These are phyloP conservation scores for Russula foetens DNA, from an alignment of 768 basidiomycete genomes.

Conservation along the genomic window DNA sequence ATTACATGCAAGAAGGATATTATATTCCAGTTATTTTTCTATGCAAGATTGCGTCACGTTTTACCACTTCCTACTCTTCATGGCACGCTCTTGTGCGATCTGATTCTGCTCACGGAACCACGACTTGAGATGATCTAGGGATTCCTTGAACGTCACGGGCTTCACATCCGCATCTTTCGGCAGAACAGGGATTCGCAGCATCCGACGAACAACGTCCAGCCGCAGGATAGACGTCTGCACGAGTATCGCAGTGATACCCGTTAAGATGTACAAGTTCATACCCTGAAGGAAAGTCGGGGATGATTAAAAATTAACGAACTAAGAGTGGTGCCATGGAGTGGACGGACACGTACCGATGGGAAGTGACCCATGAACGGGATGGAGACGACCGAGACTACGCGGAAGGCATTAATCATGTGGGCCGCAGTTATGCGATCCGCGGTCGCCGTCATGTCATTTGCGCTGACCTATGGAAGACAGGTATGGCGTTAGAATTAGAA, in stretches of 20 bases:
- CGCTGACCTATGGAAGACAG: constrained; percentile 41
- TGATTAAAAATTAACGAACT: not conserved
- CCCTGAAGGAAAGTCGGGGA: constrained; percentile 32
- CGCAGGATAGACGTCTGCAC: constrained; percentile 43
- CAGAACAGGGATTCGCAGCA: constrained; percentile 29
- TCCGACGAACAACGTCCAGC: constrained; percentile 32
- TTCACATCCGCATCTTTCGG: constrained; percentile 1
- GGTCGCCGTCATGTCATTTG: constrained; percentile 35
- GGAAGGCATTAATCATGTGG: constrained; percentile 20
- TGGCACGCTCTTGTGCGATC: constrained; percentile 7
- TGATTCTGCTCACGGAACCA: constrained; percentile 15
- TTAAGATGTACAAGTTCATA: constrained; percentile 48
- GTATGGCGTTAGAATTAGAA: not conserved
- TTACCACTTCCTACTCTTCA: constrained; percentile 12
- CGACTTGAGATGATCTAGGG: constrained; percentile 15
- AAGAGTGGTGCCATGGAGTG: not conserved
- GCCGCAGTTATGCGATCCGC: constrained; percentile 12
- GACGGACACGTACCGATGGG: constrained; percentile 48
- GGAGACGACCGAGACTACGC: constrained; percentile 36
- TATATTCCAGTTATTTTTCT: not conserved
- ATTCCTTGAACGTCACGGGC: constrained; percentile 18
- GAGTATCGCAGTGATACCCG: constrained; percentile 39
- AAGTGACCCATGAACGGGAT: constrained; percentile 49
- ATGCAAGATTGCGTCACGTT: not conserved
- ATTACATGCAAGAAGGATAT: not conserved